Evolutionary conservation across 257 asterid genomes (phyloP).

Genomic region (Capsicum rhomboideum): DNA sequence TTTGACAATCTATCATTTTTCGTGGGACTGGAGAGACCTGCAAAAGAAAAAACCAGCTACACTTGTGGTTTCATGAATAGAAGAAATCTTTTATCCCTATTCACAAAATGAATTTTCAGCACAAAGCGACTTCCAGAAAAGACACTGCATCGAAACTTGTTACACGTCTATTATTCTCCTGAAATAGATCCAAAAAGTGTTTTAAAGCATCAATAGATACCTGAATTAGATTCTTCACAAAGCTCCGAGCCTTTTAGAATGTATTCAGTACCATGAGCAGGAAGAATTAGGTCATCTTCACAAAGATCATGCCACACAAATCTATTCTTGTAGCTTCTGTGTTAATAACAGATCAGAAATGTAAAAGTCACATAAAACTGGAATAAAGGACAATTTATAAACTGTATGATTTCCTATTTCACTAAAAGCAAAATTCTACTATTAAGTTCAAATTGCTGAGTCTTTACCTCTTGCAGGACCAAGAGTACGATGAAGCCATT

Average conservation of each 20-base stretch:
- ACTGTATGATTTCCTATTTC: background rate
- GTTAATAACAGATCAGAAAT: conserved; percentile 1
- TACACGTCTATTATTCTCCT: background rate
- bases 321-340: conserved; percentile 82
- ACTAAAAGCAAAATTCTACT: background rate
- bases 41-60: background rate
- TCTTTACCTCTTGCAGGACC: conserved; percentile 97
- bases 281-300: conserved; percentile 74
- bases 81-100: conserved; percentile 9
- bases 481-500: conserved; percentile 85
- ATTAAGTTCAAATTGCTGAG: background rate
- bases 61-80: background rate
- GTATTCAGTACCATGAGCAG: conserved; percentile 78
- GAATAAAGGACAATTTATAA: background rate
- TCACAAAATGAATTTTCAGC: background rate
- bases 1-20: conserved; percentile 41
- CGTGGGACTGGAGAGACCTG: conserved; percentile 62
- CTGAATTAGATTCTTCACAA: conserved; percentile 56
- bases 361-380: background rate
- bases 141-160: background rate
- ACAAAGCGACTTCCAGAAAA: background rate
- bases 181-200: background rate
- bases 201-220: background rate
- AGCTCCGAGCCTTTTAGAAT: conserved; percentile 92
- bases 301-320: conserved; percentile 96